Percentiles rank a stretch among this genome's conserved stretches.
Evolutionary conservation across 805 yeast species (phyloP).

Genomic region (Starmerella scarabaei): DNA sequence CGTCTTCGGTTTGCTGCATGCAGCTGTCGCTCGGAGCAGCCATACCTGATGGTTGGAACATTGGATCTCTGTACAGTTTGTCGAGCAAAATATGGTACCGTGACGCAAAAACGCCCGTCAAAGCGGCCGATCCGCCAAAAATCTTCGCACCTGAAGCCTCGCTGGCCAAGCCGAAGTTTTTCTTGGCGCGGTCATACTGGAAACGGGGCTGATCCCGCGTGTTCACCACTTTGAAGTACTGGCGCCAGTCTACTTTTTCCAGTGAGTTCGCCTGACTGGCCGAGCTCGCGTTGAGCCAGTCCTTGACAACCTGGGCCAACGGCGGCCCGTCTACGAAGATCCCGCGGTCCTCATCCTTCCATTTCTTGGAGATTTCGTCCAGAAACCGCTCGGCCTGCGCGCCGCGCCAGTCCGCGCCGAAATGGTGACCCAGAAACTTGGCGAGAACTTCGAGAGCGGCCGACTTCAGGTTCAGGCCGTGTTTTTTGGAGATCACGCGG

Average conservation of each 20-base stretch:
- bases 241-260: constrained; percentile 42
- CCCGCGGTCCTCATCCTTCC: constrained; percentile 88
- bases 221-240: constrained; percentile 53
- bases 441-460: constrained; percentile 67
- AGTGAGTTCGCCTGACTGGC: background rate
- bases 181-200: constrained; percentile 29
- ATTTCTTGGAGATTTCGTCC: constrained; percentile 64
- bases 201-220: constrained; percentile 39
- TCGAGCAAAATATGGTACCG: constrained; percentile 57
- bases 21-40: constrained; percentile 8
- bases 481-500: constrained; percentile 77
- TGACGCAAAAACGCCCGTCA: constrained; percentile 25
- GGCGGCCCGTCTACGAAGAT: constrained; percentile 70
- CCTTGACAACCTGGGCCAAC: constrained; percentile 49
- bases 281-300: constrained; percentile 29
- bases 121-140: constrained; percentile 15
- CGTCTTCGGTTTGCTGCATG: background rate
- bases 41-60: constrained; percentile 38
- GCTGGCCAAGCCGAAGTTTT: constrained; percentile 38
- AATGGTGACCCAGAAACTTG: constrained; percentile 57
- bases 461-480: constrained; percentile 79
- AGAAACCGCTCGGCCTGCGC: constrained; percentile 46
- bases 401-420: constrained; percentile 80
- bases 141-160: constrained; percentile 1
- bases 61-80: constrained; percentile 60